Base-by-base conservation (phyloP, 2,329 filamentous ascomycete genomes). In the Aspergillus pseudotamarii region DNA sequence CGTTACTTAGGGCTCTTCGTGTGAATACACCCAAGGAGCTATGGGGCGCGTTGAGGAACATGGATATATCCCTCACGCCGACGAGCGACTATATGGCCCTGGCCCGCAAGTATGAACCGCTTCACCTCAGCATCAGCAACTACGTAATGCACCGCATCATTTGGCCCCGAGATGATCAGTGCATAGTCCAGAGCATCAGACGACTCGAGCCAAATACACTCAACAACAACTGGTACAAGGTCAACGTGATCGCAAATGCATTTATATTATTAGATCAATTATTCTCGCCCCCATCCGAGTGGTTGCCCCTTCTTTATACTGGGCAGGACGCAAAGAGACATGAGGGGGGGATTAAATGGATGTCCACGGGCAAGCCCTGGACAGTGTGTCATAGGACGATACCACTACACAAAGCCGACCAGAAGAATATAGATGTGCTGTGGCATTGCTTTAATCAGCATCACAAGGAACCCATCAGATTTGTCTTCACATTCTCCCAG, bases 71-170 rank as follows among this genome's bases (percentile, higher is more conserved):
- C 10, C 21, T 34, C 41, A 4, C 41, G 10, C 41, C 11, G 19
- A 45, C n/a, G 12, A 45, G 41, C 10, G 41, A 45, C 41, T 45
- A 45, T 21, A 11, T 21, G 19, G 9, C 4, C 4, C n/a, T 45
- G n/a, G 8, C 19, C 41, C 41, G 10, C 10, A 11, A 28, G 3
- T 57, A 34, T 4, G 30, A 57, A 21, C 56, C 56, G 12, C 41
- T 58, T 58, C 41, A 14, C 43, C 23, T 43, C 12, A 58, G n/a
- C 32, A 32, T 58, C 32, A 30, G n/a, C 8, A 48, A 45, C 41
- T 58, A 46, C 56, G 34, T 58, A 9, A 45, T 45, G 56, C 38
- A 58, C 19, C 21, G 28, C 36, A 46, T 58, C 21, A 32, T 58
- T n/a, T 26, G 19, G 41, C n/a, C 41, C 9, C 9, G 19, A 45